phyloP scores from a whole-genome alignment of 495 filamentous ascomycete species.

The Aspergillus mulundensis region DNA sequence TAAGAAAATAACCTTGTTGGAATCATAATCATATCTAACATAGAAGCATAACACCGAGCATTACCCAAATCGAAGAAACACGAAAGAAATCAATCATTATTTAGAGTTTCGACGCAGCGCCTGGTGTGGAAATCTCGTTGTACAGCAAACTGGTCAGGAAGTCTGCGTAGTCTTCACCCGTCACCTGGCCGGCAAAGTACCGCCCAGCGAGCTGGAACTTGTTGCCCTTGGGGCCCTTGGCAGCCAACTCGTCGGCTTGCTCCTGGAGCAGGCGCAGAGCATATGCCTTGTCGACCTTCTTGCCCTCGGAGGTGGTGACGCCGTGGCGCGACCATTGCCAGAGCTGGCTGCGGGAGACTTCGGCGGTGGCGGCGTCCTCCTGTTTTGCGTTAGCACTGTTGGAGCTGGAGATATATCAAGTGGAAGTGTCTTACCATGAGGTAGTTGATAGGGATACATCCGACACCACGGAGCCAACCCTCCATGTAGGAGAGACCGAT shows the following conservation, averaged over 20 bases:
- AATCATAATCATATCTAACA: conserved; percentile 10
- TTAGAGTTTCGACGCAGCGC: conserved; percentile 80
- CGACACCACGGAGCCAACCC: conserved; percentile 90
- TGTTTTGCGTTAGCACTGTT: conserved; percentile 16
- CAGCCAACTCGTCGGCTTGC: conserved; percentile 69
- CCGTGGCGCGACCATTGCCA: conserved; percentile 96
- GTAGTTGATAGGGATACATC: conserved; percentile 97
- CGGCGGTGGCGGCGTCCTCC: conserved; percentile 96
- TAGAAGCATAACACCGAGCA: neutral
- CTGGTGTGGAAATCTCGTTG: conserved; percentile 89
- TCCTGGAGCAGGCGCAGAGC: conserved; percentile 82
- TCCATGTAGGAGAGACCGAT: conserved; percentile 97
- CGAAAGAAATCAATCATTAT: neutral
- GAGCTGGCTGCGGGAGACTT: conserved; percentile 86
- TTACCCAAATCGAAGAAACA: neutral
- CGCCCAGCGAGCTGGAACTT: conserved; percentile 87
- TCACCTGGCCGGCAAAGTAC: conserved; percentile 91
- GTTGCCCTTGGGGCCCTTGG: conserved; percentile 81
- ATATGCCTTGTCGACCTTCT: conserved; percentile 88
- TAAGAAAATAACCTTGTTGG: neutral
- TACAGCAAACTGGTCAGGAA: conserved; percentile 95
- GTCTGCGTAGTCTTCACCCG: conserved; percentile 95
- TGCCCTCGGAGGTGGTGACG: conserved; percentile 81
- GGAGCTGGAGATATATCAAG: neutral
- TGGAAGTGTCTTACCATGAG: conserved; percentile 61